Base-by-base conservation (phyloP, 495 filamentous ascomycete genomes). In the Rusavskia elegans region DNA sequence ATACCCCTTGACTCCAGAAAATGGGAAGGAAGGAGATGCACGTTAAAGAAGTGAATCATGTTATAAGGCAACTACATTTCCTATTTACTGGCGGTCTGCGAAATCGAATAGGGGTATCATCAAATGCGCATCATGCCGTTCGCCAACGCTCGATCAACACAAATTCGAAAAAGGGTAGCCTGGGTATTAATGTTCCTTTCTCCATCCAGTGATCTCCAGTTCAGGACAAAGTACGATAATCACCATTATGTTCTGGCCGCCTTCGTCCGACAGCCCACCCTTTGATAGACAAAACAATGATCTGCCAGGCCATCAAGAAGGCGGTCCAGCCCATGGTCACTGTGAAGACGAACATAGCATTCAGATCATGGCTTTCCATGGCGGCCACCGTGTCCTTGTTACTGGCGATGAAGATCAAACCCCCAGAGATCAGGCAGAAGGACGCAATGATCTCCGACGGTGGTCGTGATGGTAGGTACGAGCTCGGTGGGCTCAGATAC, bases 291-390 rank as follows among this genome's bases (percentile, higher is more conserved):
- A 95, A 76, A 3, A 84, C 64, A 32, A 88, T 49, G 29, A 89
- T 76, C 48, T 82, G 75, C 79, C 85, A 92, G 0, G 88, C 83
- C 87, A 96, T 92, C 36, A 94, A 64, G 58, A 96, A 77, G 1
- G 81, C 82, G 13, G 84, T 83, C 38, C 90, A 61, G 4, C 90
- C 90, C 77, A 95, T 82, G 25, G 81, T 83, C 8, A 96, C 81
- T 2, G 87, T 95, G 68, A 95, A 92, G 54, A 86, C 77, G 66
- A 95, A 94, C 90, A 95, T 96, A 51, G 87, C 86, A 57, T 84
- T 71, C 64, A 72, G 66, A 27, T 79, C 67, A 63, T 87, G 79
- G 38, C 73, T 73, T 50, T 93, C 84, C 69, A 96, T 83, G n/a
- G 83, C 75, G 9, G 71, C 64, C 32, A 95, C 74, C 0, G 84